phyloP scores from a whole-genome alignment of 331 rosid species.

The Ulmus americana region DNA sequence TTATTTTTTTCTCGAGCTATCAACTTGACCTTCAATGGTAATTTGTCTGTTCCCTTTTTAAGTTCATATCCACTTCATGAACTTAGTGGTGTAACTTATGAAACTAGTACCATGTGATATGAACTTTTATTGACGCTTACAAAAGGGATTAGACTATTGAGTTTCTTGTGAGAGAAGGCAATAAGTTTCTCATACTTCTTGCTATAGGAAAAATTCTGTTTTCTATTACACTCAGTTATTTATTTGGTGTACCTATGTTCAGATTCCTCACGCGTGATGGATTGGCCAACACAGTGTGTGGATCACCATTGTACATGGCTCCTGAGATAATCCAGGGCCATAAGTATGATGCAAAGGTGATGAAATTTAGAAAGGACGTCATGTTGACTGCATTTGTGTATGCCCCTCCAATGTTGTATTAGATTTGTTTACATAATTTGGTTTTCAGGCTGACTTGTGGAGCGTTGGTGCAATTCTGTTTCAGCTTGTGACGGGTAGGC shows the following conservation, averaged over 20 bases:
- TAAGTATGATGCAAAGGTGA: constrained; percentile 88
- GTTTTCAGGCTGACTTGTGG: constrained; percentile 94
- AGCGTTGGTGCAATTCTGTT: constrained; percentile 94
- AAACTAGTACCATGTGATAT: constrained; percentile 8
- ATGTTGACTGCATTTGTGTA: constrained; percentile 1
- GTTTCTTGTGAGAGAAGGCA: neutral
- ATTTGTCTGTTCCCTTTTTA: too few species aligned
- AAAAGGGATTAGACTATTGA: neutral
- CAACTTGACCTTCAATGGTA: too few species aligned
- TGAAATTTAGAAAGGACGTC: constrained; percentile 20
- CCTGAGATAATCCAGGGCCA: constrained; percentile 75
- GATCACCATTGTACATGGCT: constrained; percentile 98
- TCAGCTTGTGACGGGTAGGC: constrained; percentile 82
- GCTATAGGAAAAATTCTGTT: neutral
- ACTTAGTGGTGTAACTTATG: neutral
- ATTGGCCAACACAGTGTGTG: constrained; percentile 87
- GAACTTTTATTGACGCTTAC: neutral
- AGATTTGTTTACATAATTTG: constrained; percentile 12
- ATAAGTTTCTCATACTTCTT: too few species aligned
- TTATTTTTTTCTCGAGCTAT: too few species aligned
- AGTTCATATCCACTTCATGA: too few species aligned
- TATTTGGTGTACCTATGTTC: constrained; percentile 23
- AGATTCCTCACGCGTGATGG: constrained; percentile 71
- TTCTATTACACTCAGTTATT: constrained; percentile 13
- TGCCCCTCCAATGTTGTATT: constrained; percentile 4